phyloP scores from a whole-genome alignment of 2,329 filamentous ascomycete species.

The Neurospora crassa region DNA sequence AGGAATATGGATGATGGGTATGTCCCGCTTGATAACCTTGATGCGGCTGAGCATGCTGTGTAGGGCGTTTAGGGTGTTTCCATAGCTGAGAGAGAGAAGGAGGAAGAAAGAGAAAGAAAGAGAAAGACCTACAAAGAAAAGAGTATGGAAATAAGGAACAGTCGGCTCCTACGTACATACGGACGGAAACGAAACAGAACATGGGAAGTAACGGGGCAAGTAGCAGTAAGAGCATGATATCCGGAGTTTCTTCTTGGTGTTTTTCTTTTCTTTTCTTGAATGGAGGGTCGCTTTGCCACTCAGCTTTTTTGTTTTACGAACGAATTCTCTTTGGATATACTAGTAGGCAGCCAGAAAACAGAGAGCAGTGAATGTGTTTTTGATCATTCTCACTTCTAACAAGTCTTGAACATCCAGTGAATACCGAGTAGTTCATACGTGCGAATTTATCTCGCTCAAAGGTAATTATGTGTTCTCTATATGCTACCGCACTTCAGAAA shows the following conservation, averaged over 20 bases:
- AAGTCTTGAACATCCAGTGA: not conserved
- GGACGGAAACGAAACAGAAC: not conserved
- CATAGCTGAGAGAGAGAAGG: not conserved
- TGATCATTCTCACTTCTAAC: not conserved
- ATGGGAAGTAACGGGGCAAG: not conserved
- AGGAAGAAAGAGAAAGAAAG: not conserved
- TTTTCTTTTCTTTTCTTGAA: too few relatives aligned
- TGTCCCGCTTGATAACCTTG: constrained; percentile 46
- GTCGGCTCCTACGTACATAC: not conserved
- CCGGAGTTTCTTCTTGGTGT: not conserved
- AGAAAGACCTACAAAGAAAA: not conserved
- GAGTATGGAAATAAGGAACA: not conserved
- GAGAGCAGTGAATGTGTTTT: not conserved
- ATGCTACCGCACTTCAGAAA: not conserved
- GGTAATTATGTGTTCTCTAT: not conserved
- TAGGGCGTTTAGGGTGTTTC: not conserved
- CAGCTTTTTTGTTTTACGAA: not conserved
- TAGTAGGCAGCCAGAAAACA: not conserved
- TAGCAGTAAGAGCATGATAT: not conserved
- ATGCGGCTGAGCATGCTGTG: constrained; percentile 20
- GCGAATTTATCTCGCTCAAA: not conserved
- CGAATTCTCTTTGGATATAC: not conserved
- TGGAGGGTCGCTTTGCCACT: not conserved
- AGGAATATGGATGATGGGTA: constrained; percentile 42
- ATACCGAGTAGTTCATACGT: not conserved